Conservation (phyloP, 768 basidiomycete genomes). For the Amyloporia xantha region DNA sequence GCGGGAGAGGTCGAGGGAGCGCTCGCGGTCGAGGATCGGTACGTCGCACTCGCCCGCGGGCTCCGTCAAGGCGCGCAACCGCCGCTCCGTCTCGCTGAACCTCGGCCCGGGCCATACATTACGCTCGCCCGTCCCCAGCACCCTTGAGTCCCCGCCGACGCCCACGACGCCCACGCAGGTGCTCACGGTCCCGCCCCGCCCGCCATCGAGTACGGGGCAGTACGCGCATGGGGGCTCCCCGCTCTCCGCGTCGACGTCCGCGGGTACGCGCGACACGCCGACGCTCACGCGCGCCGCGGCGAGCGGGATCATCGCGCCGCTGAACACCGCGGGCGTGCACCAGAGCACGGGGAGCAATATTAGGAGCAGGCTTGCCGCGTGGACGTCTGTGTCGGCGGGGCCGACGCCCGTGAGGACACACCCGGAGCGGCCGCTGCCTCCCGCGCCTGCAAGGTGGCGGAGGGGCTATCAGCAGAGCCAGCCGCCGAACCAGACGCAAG, state of each 20-base stretch:
- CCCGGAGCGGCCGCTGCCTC: conserved; percentile 24
- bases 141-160: conserved; percentile 14
- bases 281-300: conserved; percentile 37
- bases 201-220: background rate
- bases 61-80: conserved; percentile 42
- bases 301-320: conserved; percentile 35
- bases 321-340: conserved; percentile 22
- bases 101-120: conserved; percentile 27
- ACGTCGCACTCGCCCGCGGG: conserved; percentile 34
- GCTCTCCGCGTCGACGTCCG: conserved; percentile 6
- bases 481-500: background rate
- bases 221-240: conserved; percentile 3
- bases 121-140: conserved; percentile 15
- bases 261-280: conserved; percentile 29
- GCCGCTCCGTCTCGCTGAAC: conserved; percentile 62
- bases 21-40: background rate
- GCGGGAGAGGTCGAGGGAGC: background rate
- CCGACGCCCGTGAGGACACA: conserved; percentile 14
- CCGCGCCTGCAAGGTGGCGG: conserved; percentile 20
- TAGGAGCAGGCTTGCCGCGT: conserved; percentile 42
- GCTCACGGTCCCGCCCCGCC: background rate
- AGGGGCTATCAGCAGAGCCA: background rate
- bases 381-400: conserved; percentile 26
- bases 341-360: conserved; percentile 37
- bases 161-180: conserved; percentile 16